Base-by-base conservation (phyloP, 2,329 filamentous ascomycete genomes). In the Aspergillus persii region DNA sequence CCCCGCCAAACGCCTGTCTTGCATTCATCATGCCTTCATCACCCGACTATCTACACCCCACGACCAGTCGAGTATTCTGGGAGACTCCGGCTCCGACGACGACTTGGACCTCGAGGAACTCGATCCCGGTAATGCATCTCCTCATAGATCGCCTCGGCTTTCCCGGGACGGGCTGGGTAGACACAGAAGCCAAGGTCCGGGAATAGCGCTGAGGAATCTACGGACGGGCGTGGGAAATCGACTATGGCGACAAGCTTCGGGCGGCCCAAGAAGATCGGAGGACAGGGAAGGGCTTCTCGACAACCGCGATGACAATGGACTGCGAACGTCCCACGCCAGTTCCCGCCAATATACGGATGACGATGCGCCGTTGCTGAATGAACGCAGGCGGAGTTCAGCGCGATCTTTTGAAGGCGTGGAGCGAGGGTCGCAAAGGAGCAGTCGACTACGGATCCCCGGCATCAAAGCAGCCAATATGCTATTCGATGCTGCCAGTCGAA, bases 301-400 rank as follows among this genome's bases (percentile, higher is more conserved):
- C 54, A 86, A 89, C 51, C 81, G 83, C 12, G 84, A 86, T 48
- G 81, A 79, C 4, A 78, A 80, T 23, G 79, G 78, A 55, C 79
- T 81, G 59, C 81, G 84, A 62, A 83, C 85, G 67, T 88, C 86
- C 1, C 86, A 85, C 62, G 83, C 80, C 23, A 87, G 84, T 69
- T 80, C 77, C 29, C 81, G 80, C 15, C 67, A 69, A 49, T 79
- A 80, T 63, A 83, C 81, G 26, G 86, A 87, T 51, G 91, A 94
- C 63, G 88, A 94, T 76, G 86, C 86, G 39, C 90, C 91, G n/a
- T 81, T 96, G 33, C 79, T 96, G 23, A 79, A 83, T 31, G 68
- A 77, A 58, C 68, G 77, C 70, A 60, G 79, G 69, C 67, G 79
- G 78, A 66, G 76, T 39, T 72, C 70, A 4, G 62, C 69, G 59